phyloP scores from a whole-genome alignment of 495 filamentous ascomycete species.

The Neurospora intermedia region DNA sequence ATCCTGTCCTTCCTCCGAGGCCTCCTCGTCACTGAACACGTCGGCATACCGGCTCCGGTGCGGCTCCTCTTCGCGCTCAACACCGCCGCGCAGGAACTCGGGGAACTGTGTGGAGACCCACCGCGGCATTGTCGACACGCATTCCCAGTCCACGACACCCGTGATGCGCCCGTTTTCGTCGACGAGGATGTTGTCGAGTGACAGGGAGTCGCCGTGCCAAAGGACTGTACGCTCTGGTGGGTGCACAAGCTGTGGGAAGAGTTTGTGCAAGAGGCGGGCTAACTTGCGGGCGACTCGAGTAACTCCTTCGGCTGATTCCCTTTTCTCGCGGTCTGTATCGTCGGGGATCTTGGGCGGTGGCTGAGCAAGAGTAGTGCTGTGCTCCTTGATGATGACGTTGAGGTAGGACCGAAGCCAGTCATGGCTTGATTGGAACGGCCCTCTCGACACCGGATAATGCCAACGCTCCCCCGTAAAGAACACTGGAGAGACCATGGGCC shows the following conservation, averaged over 20 bases:
- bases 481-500: constrained; percentile 16
- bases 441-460: constrained; percentile 17
- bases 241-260: constrained; percentile 17
- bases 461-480: constrained; percentile 19
- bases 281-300: constrained; percentile 18
- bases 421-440: constrained; percentile 19
- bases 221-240: constrained; percentile 28
- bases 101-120: constrained; percentile 38
- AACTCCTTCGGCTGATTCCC: constrained; percentile 16
- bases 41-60: constrained; percentile 22
- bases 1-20: constrained; percentile 5
- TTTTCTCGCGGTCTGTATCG: constrained; percentile 14
- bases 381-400: constrained; percentile 19
- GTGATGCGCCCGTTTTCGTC: constrained; percentile 30
- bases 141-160: constrained; percentile 46
- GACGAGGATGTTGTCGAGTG: constrained; percentile 40
- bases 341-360: neutral
- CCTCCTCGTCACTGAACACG: constrained; percentile 9
- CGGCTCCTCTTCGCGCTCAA: constrained; percentile 18
- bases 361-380: constrained; percentile 7
- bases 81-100: constrained; percentile 26
- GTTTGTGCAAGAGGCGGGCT: constrained; percentile 14
- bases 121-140: constrained; percentile 35
- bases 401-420: constrained; percentile 21
- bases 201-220: constrained; percentile 35